Evolutionary conservation across 2,329 filamentous ascomycete species (phyloP).

Genomic region (Zopfia rhizophila): DNA sequence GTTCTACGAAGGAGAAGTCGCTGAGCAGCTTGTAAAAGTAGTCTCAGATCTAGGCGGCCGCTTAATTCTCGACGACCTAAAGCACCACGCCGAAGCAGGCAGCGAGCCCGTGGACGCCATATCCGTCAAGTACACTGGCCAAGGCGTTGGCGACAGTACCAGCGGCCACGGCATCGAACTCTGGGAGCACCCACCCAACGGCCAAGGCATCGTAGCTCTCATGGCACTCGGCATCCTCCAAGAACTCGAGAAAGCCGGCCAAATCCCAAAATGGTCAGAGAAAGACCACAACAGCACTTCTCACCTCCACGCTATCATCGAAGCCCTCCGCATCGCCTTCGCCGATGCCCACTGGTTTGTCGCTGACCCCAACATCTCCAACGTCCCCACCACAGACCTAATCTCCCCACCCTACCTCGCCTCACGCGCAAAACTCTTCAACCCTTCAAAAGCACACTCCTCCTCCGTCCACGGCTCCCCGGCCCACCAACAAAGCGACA

Average conservation of each 20-base stretch:
- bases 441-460: conserved; percentile 62
- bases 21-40: conserved; percentile 81
- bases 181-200: conserved; percentile 97
- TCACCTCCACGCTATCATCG: conserved; percentile 83
- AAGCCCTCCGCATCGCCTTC: conserved; percentile 88
- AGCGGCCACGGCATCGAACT: conserved; percentile 74
- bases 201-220: conserved; percentile 92
- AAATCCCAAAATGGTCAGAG: conserved; percentile 75
- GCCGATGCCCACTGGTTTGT: conserved; percentile 92
- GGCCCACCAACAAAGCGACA: conserved; percentile 87
- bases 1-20: conserved; percentile 89
- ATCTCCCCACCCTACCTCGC: conserved; percentile 80
- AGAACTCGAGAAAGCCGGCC: conserved; percentile 78
- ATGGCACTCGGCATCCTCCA: conserved; percentile 95
- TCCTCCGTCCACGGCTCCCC: conserved; percentile 74
- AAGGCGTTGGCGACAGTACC: conserved; percentile 64
- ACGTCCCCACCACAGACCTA: conserved; percentile 76
- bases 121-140: conserved; percentile 79
- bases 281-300: conserved; percentile 82
- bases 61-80: conserved; percentile 81
- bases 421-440: conserved; percentile 72
- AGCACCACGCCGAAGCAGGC: conserved; percentile 76
- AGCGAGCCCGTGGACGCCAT: conserved; percentile 88
- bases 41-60: conserved; percentile 80
- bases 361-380: conserved; percentile 78